Evolutionary conservation across 148 eudicot species (phyloP).

Genomic region (Amaranthus cruentus): DNA sequence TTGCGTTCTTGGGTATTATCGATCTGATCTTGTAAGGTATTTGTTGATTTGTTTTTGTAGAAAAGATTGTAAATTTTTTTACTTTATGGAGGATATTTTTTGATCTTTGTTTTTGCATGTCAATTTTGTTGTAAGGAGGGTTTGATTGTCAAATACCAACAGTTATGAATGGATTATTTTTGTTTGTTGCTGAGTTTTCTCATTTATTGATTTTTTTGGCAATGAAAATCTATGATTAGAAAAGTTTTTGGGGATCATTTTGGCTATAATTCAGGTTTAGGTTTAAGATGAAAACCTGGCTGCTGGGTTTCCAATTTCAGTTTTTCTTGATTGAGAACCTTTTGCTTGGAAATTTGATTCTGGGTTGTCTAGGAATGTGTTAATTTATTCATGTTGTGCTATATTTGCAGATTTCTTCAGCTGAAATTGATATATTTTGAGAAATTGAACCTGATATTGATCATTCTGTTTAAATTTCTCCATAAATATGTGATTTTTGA

Average conservation of each 20-base stretch:
- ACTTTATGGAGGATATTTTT: background rate
- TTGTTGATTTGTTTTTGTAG: conserved; percentile 10
- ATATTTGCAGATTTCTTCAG: background rate
- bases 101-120: conserved; percentile 18
- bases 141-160: background rate
- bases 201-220: background rate
- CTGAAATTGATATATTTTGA: background rate
- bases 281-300: background rate
- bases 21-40: conserved; percentile 25
- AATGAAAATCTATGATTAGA: background rate
- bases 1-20: conserved; percentile 10
- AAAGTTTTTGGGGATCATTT: background rate
- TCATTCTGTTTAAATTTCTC: background rate
- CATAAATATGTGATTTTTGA: background rate
- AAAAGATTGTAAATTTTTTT: background rate
- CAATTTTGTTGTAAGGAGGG: background rate
- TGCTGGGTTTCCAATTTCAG: background rate
- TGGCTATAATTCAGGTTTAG: conserved; percentile 1
- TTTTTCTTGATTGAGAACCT: background rate
- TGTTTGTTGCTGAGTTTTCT: background rate
- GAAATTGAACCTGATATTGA: background rate
- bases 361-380: background rate
- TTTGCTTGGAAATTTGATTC: background rate
- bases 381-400: background rate
- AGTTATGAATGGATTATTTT: background rate